Conservation (phyloP, 2,329 filamentous ascomycete species). For the Fonsecaea pugnacius region DNA sequence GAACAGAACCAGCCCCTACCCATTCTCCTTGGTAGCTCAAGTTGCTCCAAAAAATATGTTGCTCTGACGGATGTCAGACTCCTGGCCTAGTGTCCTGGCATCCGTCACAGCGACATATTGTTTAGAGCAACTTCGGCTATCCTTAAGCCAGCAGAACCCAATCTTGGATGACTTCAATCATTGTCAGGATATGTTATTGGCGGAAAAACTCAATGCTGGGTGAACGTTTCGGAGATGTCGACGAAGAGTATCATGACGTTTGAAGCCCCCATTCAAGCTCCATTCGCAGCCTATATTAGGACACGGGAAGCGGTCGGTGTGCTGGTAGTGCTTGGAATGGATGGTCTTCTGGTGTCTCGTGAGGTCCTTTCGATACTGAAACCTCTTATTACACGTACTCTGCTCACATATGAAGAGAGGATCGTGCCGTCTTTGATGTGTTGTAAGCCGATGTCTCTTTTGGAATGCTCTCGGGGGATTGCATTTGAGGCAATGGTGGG, state of each 20-base stretch:
- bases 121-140: too few relatives aligned
- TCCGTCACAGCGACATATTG: too few relatives aligned
- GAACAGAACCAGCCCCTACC: too few relatives aligned
- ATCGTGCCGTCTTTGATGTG: slow-evolving; percentile 9
- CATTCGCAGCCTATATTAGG: background rate
- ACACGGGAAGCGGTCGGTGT: slow-evolving; percentile 4
- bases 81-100: too few relatives aligned
- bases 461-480: slow-evolving; percentile 4
- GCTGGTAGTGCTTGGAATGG: slow-evolving; percentile 8
- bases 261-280: slow-evolving; percentile 6
- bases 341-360: slow-evolving; percentile 15
- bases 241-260: slow-evolving; percentile 2
- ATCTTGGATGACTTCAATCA: slow-evolving; percentile 1
- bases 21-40: too few relatives aligned
- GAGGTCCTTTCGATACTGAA: slow-evolving; percentile 18
- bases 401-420: slow-evolving; percentile 7
- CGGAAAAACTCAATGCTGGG: background rate
- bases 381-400: slow-evolving; percentile 7
- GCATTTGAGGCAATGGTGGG: slow-evolving; percentile 7
- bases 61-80: too few relatives aligned
- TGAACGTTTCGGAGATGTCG: slow-evolving; percentile 14
- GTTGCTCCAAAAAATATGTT: too few relatives aligned
- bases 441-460: slow-evolving; percentile 12
- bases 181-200: background rate
- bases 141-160: background rate